Evolutionary conservation across 176 grass and related monocot species (phyloP), one percentile per base, ranked within the genome.

Genomic region (Rhynchospora pubera): DNA sequence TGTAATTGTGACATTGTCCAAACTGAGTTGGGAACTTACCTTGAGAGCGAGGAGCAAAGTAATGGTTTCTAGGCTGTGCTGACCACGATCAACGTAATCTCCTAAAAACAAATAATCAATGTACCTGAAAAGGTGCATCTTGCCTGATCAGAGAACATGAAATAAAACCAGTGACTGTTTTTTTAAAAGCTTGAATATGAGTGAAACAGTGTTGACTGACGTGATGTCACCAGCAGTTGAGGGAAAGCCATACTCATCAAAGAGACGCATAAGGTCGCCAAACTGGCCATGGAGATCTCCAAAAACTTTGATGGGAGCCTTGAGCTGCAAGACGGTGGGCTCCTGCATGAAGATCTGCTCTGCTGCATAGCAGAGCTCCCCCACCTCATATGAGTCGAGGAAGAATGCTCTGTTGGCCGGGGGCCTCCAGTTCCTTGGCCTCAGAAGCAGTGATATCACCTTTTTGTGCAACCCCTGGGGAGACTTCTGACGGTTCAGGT

Each of bases 31-130:
- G 52, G 75, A 74, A 88, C 90, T 91, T 86, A 92, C 94, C 88
- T 97, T 97, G 77, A 97, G 91, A 81, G 95, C 95, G 78, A 98
- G 95, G 83, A 98, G 92, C 77, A 98, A 85, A 22, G 92, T 90
- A 80, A 98, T 94, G 62, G 95, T 98, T 90, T 98, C 95, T 88
- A 98, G 88, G 84, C 92, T 98, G 62, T 98, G 95, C 78, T 98
- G 95, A 62, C 95, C 92, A 82, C 95, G 85, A 82, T 98, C 95
- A n/a, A 98, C 95, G 91, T 98, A 98, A 84, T 98, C 95, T 68
- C 95, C 95, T 85, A 98, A 94, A 85, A 98, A 98, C 34, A 98
- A 91, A 91, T 98, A 98, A 84, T 98, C 95, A 85, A 98, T 98
- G 85, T 98, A 98, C 76, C 95, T 98, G 82, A 80, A 85, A 67